Evolutionary conservation across 768 basidiomycete genomes (phyloP).

Genomic region (Lentinula aciculospora): DNA sequence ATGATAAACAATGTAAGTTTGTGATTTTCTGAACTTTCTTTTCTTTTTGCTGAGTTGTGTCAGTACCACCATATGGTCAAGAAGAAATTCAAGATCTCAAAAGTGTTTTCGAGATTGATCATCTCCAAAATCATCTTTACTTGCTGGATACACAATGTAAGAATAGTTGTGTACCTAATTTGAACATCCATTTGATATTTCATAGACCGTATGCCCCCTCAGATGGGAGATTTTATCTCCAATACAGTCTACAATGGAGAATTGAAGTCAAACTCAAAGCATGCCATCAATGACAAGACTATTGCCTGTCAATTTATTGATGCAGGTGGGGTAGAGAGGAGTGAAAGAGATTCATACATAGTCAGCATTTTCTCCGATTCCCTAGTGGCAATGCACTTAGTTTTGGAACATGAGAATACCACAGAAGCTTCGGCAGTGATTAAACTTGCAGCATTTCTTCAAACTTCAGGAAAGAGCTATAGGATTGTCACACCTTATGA

Average conservation of each 20-base stretch:
- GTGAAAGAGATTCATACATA: slow-evolving; percentile 25
- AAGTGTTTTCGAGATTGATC: slow-evolving; percentile 74
- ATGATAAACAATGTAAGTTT: slow-evolving; percentile 57
- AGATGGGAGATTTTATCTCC: slow-evolving; percentile 73
- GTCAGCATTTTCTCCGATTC: slow-evolving; percentile 19
- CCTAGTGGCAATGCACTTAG: slow-evolving; percentile 1
- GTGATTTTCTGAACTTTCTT: slow-evolving; percentile 6
- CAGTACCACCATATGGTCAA: slow-evolving; percentile 79
- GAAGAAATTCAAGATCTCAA: slow-evolving; percentile 59
- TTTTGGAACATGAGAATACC: slow-evolving; percentile 41
- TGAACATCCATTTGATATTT: slow-evolving; percentile 3
- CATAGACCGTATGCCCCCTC: slow-evolving; percentile 78
- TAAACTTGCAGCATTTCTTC: slow-evolving; percentile 50
- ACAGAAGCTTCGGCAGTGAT: slow-evolving; percentile 53
- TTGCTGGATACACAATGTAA: slow-evolving; percentile 76
- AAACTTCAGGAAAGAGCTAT: slow-evolving; percentile 42
- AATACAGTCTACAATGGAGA: slow-evolving; percentile 54
- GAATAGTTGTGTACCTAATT: slow-evolving; percentile 13
- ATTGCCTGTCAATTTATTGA: slow-evolving; percentile 66
- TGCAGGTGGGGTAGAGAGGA: slow-evolving; percentile 33
- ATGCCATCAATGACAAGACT: slow-evolving; percentile 37
- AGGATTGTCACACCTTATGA: slow-evolving; percentile 82
- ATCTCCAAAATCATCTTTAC: slow-evolving; percentile 41
- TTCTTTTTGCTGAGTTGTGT: slow-evolving; percentile 13
- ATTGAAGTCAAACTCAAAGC: slow-evolving; percentile 48